Percentiles rank a stretch among this genome's conserved stretches.
Evolutionary conservation across 2,329 filamentous ascomycete species (phyloP).

Genomic region (Fusarium sarcochroum): DNA sequence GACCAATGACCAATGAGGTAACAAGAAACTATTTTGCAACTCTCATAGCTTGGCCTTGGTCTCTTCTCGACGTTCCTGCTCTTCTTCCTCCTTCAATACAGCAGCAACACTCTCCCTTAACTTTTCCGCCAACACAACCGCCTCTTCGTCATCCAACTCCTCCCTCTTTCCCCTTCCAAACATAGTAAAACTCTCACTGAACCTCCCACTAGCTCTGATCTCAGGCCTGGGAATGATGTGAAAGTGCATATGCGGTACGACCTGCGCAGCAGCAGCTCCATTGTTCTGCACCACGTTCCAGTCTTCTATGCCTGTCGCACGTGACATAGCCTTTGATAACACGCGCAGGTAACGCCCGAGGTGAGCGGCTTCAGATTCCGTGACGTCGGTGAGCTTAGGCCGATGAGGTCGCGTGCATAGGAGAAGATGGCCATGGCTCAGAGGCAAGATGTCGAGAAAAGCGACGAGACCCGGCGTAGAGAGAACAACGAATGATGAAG

Average conservation of each 20-base stretch:
- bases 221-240: conserved; percentile 91
- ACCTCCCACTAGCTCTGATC: conserved; percentile 66
- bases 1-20: conserved; percentile 18
- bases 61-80: conserved; percentile 33
- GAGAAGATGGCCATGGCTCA: conserved; percentile 86
- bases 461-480: conserved; percentile 84
- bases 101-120: conserved; percentile 65
- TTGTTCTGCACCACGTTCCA: conserved; percentile 99
- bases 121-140: conserved; percentile 68
- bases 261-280: conserved; percentile 88
- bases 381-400: conserved; percentile 81
- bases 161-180: conserved; percentile 81
- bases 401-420: conserved; percentile 84
- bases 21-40: conserved; percentile 14
- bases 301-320: conserved; percentile 79
- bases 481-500: conserved; percentile 76
- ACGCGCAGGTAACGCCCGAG: conserved; percentile 78
- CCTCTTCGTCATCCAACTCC: conserved; percentile 84
- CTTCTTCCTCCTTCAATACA: conserved; percentile 59
- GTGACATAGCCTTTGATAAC: conserved; percentile 78
- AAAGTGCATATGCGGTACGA: conserved; percentile 94
- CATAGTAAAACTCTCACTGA: conserved; percentile 82
- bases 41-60: conserved; percentile 57
- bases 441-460: conserved; percentile 93
- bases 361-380: conserved; percentile 72